Conservation (phyloP, 495 filamentous ascomycete species). For the Bryoglossum gracile region DNA sequence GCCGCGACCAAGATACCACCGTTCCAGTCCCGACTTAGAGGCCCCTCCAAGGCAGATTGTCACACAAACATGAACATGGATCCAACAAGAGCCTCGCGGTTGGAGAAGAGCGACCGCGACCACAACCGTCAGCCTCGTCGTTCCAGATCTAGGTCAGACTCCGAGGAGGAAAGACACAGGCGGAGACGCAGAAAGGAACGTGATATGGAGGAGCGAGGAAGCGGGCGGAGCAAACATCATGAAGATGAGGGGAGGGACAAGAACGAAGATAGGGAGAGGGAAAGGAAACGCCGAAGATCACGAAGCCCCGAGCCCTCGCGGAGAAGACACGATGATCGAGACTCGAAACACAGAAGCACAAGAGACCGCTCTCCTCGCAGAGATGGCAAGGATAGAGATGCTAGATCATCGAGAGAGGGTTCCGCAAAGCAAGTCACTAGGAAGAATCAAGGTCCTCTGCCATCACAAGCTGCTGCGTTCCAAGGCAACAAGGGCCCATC, state of each 20-base stretch:
- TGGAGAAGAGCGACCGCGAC: constrained; percentile 9
- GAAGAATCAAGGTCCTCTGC: constrained; percentile 49
- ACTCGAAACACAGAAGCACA: constrained; percentile 12
- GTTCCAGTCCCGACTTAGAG: neutral
- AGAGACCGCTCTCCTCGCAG: constrained; percentile 16
- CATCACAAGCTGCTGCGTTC: constrained; percentile 66
- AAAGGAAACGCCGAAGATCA: constrained; percentile 20
- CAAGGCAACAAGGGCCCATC: constrained; percentile 37
- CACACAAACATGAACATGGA: constrained; percentile 17
- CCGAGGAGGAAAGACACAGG: constrained; percentile 18
- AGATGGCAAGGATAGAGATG: constrained; percentile 11
- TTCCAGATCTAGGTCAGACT: constrained; percentile 13
- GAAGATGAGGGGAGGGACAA: constrained; percentile 2
- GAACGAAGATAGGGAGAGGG: constrained; percentile 15
- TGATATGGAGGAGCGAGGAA: constrained; percentile 10
- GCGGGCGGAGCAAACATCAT: neutral
- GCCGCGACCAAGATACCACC: neutral
- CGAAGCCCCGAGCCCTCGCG: constrained; percentile 19
- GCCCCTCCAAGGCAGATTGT: constrained; percentile 1
- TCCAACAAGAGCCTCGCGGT: neutral
- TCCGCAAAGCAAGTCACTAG: constrained; percentile 19
- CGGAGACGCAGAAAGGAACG: constrained; percentile 16
- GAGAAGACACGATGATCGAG: constrained; percentile 10
- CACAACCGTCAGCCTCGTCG: no score
- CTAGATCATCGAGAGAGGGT: constrained; percentile 19